These are phyloP conservation scores for Colletotrichum ledebouriae DNA, from an alignment of 2,329 filamentous ascomycete species.

Conservation along the genomic window DNA sequence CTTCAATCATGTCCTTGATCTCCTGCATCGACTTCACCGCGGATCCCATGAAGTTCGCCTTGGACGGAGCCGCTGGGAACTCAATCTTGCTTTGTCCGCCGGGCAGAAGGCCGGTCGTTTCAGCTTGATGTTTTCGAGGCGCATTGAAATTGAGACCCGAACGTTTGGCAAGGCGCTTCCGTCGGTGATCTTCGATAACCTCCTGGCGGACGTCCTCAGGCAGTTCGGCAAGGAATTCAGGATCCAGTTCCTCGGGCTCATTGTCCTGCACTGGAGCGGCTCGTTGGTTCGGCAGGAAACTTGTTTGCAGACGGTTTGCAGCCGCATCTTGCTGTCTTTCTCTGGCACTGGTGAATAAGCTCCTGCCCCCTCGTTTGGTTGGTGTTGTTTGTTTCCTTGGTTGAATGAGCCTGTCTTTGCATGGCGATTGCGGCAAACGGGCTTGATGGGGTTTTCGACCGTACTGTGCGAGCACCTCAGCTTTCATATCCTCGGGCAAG, in stretches of 20 bases:
- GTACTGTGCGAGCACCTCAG: constrained; percentile 85
- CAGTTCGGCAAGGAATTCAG: constrained; percentile 83
- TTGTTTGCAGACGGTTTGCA: constrained; percentile 79
- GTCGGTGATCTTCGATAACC: constrained; percentile 80
- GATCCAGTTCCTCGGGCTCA: constrained; percentile 68
- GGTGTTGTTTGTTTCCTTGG: constrained; percentile 70
- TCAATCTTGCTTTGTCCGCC: constrained; percentile 59
- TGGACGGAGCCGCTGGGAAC: constrained; percentile 62
- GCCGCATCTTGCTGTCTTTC: constrained; percentile 67
- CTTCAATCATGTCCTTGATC: constrained; percentile 78
- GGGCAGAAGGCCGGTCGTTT: constrained; percentile 41
- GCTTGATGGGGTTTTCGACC: constrained; percentile 51
- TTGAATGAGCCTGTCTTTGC: constrained; percentile 67
- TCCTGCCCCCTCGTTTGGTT: constrained; percentile 72
- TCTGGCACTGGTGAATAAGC: constrained; percentile 58
- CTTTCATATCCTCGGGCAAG: constrained; percentile 86
- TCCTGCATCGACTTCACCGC: constrained; percentile 64
- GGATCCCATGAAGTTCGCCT: constrained; percentile 60
- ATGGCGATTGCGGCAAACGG: constrained; percentile 63
- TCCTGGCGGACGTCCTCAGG: constrained; percentile 85
- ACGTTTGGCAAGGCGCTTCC: constrained; percentile 70
- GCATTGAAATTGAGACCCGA: constrained; percentile 63
- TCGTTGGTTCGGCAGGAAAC: constrained; percentile 68
- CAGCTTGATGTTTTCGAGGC: constrained; percentile 46
- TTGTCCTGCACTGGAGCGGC: constrained; percentile 49